Base-by-base conservation (phyloP, 192 early-diverging fungal species). In the Helicostylum pulchrum region DNA sequence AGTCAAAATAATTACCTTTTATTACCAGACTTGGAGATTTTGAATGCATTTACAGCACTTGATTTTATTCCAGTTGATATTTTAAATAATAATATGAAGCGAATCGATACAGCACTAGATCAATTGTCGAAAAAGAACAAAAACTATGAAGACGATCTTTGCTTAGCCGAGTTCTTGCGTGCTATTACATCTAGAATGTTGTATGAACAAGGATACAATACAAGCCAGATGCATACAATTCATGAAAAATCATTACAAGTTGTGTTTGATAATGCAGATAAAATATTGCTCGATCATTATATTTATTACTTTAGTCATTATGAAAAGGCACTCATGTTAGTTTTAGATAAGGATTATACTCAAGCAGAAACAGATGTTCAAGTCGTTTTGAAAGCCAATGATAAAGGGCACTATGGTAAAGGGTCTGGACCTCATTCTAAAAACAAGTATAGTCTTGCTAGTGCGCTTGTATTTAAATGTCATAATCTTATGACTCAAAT, bases 121-220 rank as follows among this genome's bases (percentile, higher is more conserved):
- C 20, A 44, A 9, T 34, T 67, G 14, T 20, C 8, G 3, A 21
- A 23, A 23, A 39, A 64, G 5, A 12, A 6, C n/a, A 32, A 39
- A 51, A 83, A 81, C 50, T 85, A 74, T 70, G 84, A 90, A 55
- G 94, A 95, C 53, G 94, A 94, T 62, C 60, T 90, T 43, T 93
- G 91, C 61, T 53, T 93, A 14, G 81, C 83, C 0, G 68, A 87
- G 34, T 85, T 91, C 71, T 77, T 94, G 5, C 87, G 86, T 49
- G 92, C 87, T 34, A 51, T 85, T 31, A 72, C 84, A 0, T 64
- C 83, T 44, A 82, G 88, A 21, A 87, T 91, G 60, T 68, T 73
- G 44, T 58, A 80, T 52, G 45, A 46, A 39, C 26, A 42, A 56
- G 23, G 30, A 2, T 31, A 54, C 15, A 23, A 56, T 20, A 12